phyloP scores from a whole-genome alignment of 208 protist genomes.

The Acanthamoeba rhysodes region DNA sequence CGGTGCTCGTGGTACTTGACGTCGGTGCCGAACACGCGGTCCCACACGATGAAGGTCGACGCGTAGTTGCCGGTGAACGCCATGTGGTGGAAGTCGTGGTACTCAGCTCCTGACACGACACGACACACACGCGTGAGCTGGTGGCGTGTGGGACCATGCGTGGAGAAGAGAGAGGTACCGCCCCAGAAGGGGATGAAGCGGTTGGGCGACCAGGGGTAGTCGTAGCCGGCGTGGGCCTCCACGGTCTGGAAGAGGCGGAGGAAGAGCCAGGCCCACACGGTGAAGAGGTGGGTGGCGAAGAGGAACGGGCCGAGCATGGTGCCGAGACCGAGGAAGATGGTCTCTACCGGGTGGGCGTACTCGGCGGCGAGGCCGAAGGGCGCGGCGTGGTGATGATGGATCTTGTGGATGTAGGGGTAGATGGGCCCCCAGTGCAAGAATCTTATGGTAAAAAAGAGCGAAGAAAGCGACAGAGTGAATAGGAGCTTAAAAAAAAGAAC shows the following conservation, averaged over 20 bases:
- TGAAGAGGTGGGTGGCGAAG: slow-evolving; percentile 79
- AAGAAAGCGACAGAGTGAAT: slow-evolving; percentile 61
- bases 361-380: slow-evolving; percentile 85
- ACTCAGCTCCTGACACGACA: slow-evolving; percentile 43
- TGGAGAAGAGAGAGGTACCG: slow-evolving; percentile 15
- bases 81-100: slow-evolving; percentile 86
- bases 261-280: slow-evolving; percentile 77
- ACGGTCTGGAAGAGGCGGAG: slow-evolving; percentile 82
- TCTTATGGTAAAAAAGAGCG: not conserved
- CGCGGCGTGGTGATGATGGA: slow-evolving; percentile 82
- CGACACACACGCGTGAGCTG: not conserved
- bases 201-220: slow-evolving; percentile 83
- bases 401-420: slow-evolving; percentile 86
- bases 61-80: slow-evolving; percentile 84
- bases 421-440: slow-evolving; percentile 76
- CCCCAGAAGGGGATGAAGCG: slow-evolving; percentile 84
- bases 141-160: not conserved
- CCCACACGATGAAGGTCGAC: slow-evolving; percentile 82
- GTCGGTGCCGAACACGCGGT: slow-evolving; percentile 83
- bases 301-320: slow-evolving; percentile 84
- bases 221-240: slow-evolving; percentile 84
- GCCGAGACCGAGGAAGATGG: slow-evolving; percentile 52
- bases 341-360: slow-evolving; percentile 84
- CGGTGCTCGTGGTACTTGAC: slow-evolving; percentile 75
- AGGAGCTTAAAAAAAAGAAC: not conserved